These are phyloP conservation scores for Candida peoriensis DNA, from an alignment of 805 yeast genomes.

Conservation along the genomic window DNA sequence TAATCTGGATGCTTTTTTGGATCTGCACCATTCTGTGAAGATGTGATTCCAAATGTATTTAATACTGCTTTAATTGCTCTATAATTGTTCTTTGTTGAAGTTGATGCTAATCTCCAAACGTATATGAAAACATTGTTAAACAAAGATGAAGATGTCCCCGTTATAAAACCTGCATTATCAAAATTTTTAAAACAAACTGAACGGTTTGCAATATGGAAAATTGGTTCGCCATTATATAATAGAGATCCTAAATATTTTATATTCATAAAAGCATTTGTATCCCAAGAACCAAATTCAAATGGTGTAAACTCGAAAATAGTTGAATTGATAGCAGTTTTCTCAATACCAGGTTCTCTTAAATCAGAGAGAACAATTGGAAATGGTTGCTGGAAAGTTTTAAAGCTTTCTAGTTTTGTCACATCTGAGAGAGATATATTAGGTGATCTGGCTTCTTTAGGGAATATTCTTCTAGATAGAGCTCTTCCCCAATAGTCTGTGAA, in stretches of 20 bases:
- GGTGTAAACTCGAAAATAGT: conserved; percentile 57
- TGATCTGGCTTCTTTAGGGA: conserved; percentile 30
- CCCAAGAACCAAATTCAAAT: conserved; percentile 69
- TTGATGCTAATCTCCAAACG: conserved; percentile 33
- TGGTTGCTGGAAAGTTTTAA: conserved; percentile 36
- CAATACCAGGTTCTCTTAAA: conserved; percentile 32
- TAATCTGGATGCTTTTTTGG: conserved; percentile 45
- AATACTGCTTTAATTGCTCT: conserved; percentile 34
- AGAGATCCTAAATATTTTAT: conserved; percentile 48
- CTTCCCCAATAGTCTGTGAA: conserved; percentile 69
- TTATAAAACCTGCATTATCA: conserved; percentile 55
- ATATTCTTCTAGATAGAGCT: conserved; percentile 46
- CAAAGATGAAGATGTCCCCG: conserved; percentile 60
- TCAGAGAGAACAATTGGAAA: conserved; percentile 44
- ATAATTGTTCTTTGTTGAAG: conserved; percentile 23
- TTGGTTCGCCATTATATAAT: conserved; percentile 38
- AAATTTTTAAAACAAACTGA: conserved; percentile 45
- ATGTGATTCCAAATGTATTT: conserved; percentile 39
- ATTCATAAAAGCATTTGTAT: conserved; percentile 44
- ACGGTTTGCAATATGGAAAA: conserved; percentile 18
- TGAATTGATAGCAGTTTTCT: conserved; percentile 31
- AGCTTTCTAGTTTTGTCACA: conserved; percentile 32
- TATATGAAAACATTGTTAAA: conserved; percentile 47
- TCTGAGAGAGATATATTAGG: conserved; percentile 37
- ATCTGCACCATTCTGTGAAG: conserved; percentile 28